These are phyloP conservation scores for Aspergillus sergii DNA, from an alignment of 2,329 filamentous ascomycete species.

Conservation along the genomic window DNA sequence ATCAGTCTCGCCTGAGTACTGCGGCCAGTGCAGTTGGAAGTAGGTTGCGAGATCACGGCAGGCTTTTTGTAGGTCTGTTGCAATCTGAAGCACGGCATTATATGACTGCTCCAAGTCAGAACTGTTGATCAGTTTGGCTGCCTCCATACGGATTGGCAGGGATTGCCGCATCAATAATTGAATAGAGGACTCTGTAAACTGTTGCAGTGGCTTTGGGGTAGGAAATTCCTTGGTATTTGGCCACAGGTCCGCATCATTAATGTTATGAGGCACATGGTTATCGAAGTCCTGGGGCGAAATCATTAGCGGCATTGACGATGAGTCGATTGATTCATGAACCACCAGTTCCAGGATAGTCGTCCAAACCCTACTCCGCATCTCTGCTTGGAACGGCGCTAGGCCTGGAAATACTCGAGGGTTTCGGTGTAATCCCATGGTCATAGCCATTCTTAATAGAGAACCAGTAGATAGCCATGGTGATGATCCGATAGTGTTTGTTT, in stretches of 20 bases:
- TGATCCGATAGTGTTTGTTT: constrained; percentile 28
- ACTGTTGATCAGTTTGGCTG: constrained; percentile 10
- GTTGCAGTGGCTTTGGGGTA: constrained; percentile 13
- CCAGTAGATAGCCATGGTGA: constrained; percentile 25
- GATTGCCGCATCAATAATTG: constrained; percentile 22
- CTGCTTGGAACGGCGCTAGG: constrained; percentile 19
- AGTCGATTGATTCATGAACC: constrained; percentile 19
- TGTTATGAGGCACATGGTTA: constrained; percentile 23
- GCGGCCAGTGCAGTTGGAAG: constrained; percentile 1
- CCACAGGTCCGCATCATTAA: constrained; percentile 28
- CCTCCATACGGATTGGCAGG: constrained; percentile 10
- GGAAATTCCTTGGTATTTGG: constrained; percentile 18
- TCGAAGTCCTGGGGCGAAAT: constrained; percentile 11
- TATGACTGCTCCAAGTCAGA: constrained; percentile 13
- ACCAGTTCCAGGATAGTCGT: constrained; percentile 21
- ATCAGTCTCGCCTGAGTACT: neutral
- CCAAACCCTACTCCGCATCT: constrained; percentile 21
- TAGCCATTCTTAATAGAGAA: constrained; percentile 26
- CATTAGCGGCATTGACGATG: constrained; percentile 9
- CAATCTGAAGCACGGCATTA: constrained; percentile 18
- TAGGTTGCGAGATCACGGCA: constrained; percentile 15
- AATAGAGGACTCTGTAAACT: constrained; percentile 25
- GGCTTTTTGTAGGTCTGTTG: constrained; percentile 14
- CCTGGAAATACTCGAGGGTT: constrained; percentile 26
- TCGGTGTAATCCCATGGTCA: constrained; percentile 33